A percentile compares a stretch with the other conserved stretches of the same genome.
These are phyloP conservation scores for Penicillium hesseltinei DNA, from an alignment of 2,329 filamentous ascomycete genomes.

Conservation along the genomic window DNA sequence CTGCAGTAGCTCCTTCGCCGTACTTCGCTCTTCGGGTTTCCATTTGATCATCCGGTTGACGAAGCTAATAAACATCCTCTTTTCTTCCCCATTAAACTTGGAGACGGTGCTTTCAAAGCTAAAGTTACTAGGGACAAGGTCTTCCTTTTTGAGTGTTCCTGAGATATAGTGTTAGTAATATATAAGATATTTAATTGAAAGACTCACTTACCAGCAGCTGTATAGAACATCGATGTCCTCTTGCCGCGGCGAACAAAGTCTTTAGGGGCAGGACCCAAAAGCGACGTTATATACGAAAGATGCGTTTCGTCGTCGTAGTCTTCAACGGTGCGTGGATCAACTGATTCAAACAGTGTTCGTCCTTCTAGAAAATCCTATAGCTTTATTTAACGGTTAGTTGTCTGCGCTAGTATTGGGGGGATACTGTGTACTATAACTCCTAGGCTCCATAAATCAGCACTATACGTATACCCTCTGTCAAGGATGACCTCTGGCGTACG, in stretches of 20 bases:
- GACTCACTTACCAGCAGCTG: conserved; percentile 6
- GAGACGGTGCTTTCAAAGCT: conserved; percentile 17
- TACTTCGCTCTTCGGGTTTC: conserved; percentile 33
- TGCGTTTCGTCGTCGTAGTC: conserved; percentile 30
- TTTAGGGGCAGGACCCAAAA: conserved; percentile 30
- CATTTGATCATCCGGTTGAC: conserved; percentile 33
- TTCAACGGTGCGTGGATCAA: conserved; percentile 21
- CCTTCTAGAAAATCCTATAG: conserved; percentile 35
- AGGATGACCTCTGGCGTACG: conserved; percentile 39
- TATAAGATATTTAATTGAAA: not conserved
- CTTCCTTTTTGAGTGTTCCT: conserved; percentile 13
- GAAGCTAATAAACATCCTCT: conserved; percentile 32
- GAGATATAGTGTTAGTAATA: conserved; percentile 1
- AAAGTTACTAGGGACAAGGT: conserved; percentile 7
- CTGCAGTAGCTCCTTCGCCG: conserved; percentile 31
- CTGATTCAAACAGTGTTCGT: conserved; percentile 27
- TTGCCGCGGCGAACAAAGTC: conserved; percentile 28
- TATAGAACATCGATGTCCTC: conserved; percentile 19
- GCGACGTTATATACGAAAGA: conserved; percentile 33
- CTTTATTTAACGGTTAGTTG: conserved; percentile 12
- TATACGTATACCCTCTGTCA: conserved; percentile 34
- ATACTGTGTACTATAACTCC: conserved; percentile 32
- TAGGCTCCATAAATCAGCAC: conserved; percentile 40
- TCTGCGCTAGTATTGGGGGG: not conserved
- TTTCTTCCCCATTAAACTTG: conserved; percentile 28